These are phyloP conservation scores for Penicillium goetzii DNA, from an alignment of 495 filamentous ascomycete species.

Conservation along the genomic window DNA sequence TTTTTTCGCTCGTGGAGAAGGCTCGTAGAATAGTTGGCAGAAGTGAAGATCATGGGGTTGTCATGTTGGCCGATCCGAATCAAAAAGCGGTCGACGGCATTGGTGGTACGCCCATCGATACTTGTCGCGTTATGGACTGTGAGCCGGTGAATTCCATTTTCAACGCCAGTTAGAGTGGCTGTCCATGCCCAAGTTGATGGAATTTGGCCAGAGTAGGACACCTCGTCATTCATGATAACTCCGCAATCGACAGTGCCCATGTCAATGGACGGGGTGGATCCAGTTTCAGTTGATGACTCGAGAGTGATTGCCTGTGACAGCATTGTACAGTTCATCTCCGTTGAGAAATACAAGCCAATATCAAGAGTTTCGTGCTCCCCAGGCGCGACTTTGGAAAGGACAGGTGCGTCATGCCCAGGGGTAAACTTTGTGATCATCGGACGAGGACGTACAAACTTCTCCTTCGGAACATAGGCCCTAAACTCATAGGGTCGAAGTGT, in stretches of 20 bases:
- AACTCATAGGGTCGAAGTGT: slow-evolving; percentile 62
- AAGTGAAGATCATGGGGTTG: slow-evolving; percentile 62
- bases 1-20: slow-evolving; percentile 50
- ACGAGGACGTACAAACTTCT: slow-evolving; percentile 52
- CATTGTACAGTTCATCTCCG: slow-evolving; percentile 63
- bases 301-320: slow-evolving; percentile 56
- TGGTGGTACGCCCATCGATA: slow-evolving; percentile 38
- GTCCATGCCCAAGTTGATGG: slow-evolving; percentile 58
- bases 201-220: slow-evolving; percentile 51
- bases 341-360: slow-evolving; percentile 62
- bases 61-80: slow-evolving; percentile 59
- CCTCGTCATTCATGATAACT: slow-evolving; percentile 30
- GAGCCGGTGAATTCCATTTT: slow-evolving; percentile 66
- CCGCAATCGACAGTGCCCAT: slow-evolving; percentile 48
- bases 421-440: slow-evolving; percentile 69
- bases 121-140: slow-evolving; percentile 61
- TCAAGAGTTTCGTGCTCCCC: slow-evolving; percentile 51
- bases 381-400: slow-evolving; percentile 53
- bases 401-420: slow-evolving; percentile 66
- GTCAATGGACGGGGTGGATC: slow-evolving; percentile 45
- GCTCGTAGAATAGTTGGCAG: slow-evolving; percentile 61
- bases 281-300: slow-evolving; percentile 55
- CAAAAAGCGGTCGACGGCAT: slow-evolving; percentile 59
- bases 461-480: slow-evolving; percentile 63
- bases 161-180: slow-evolving; percentile 59